Percentiles rank a stretch among this genome's conserved stretches.
Evolutionary conservation across 371 early-diverging fungal species (phyloP).

Genomic region (Circinella minor): DNA sequence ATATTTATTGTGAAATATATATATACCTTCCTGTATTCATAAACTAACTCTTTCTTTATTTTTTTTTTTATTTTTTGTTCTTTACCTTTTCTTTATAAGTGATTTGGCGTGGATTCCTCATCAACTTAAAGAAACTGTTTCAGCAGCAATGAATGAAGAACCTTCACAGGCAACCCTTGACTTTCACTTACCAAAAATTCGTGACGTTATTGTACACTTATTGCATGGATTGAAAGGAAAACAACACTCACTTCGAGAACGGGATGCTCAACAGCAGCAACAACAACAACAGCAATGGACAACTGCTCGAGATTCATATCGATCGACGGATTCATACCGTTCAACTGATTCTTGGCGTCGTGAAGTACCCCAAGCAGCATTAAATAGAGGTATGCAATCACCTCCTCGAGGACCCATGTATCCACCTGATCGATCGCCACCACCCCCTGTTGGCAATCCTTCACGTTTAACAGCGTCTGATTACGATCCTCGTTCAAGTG

Average conservation of each 20-base stretch:
- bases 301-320: slow-evolving; percentile 17
- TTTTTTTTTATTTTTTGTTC: no score
- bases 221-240: slow-evolving; percentile 66
- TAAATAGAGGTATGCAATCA: slow-evolving; percentile 35
- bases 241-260: slow-evolving; percentile 57
- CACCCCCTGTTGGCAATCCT: slow-evolving; percentile 14
- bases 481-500: slow-evolving; percentile 40
- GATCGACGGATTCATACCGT: slow-evolving; percentile 20
- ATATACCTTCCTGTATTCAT: neutral
- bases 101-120: slow-evolving; percentile 64
- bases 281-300: slow-evolving; percentile 1
- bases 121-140: slow-evolving; percentile 58
- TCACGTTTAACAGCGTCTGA: slow-evolving; percentile 25
- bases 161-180: slow-evolving; percentile 60
- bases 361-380: slow-evolving; percentile 45
- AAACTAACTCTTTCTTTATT: neutral
- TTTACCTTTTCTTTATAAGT: slow-evolving; percentile 24
- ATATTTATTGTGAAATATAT: neutral
- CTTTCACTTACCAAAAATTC: slow-evolving; percentile 62
- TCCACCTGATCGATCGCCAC: slow-evolving; percentile 23
- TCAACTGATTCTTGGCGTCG: slow-evolving; percentile 39
- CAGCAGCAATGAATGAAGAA: slow-evolving; percentile 56
- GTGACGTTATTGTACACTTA: slow-evolving; percentile 66
- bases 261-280: slow-evolving; percentile 17
- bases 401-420: slow-evolving; percentile 19